Percentiles rank a stretch among this genome's conserved stretches.
Evolutionary conservation across 352 stramenopile genomes (phyloP).

Genomic region (Globisporangium mamillatum): DNA sequence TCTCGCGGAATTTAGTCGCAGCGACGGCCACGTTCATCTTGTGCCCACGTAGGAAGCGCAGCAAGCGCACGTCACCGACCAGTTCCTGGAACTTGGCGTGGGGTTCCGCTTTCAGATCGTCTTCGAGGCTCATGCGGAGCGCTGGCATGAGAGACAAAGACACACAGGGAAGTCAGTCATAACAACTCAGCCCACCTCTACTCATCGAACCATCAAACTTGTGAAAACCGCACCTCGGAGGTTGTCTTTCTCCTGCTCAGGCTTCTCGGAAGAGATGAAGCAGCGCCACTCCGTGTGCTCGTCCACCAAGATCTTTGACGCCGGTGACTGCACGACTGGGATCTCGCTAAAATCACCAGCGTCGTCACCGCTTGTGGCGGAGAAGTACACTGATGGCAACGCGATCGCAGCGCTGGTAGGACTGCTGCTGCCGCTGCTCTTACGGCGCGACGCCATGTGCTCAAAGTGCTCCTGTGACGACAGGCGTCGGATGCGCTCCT

Average conservation of each 20-base stretch:
- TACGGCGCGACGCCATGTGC: slow-evolving; percentile 23
- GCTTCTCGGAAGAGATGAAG: slow-evolving; percentile 60
- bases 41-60: slow-evolving; percentile 70
- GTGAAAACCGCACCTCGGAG: slow-evolving; percentile 37
- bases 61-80: slow-evolving; percentile 54
- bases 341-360: slow-evolving; percentile 50
- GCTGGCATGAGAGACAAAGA: slow-evolving; percentile 24
- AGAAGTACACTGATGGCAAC: neutral
- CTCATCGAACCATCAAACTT: neutral
- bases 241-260: slow-evolving; percentile 58
- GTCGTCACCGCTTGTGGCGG: neutral
- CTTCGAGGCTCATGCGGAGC: slow-evolving; percentile 56
- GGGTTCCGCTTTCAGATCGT: slow-evolving; percentile 44
- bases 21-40: slow-evolving; percentile 71
- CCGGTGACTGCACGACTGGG: slow-evolving; percentile 45
- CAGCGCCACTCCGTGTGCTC: slow-evolving; percentile 59
- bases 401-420: neutral
- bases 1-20: slow-evolving; percentile 62
- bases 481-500: slow-evolving; percentile 50
- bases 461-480: slow-evolving; percentile 48
- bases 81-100: slow-evolving; percentile 44
- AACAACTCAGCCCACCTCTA: neutral
- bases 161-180: neutral
- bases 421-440: slow-evolving; percentile 6
- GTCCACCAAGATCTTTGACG: slow-evolving; percentile 60